Evolutionary conservation across 345 rosid species (phyloP).

Genomic region (Arabis hirsuta): DNA sequence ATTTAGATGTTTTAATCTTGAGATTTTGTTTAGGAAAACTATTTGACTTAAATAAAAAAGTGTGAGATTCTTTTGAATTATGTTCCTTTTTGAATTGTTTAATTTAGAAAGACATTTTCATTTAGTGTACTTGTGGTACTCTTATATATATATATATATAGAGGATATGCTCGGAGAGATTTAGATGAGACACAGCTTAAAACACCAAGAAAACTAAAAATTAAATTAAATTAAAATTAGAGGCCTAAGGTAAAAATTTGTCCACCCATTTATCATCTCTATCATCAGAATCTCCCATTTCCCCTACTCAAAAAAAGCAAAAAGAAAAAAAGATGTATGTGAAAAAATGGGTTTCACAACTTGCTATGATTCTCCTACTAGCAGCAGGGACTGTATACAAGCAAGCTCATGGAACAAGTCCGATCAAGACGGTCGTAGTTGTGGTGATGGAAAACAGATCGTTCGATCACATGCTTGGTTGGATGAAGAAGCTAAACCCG

Average conservation of each 20-base stretch:
- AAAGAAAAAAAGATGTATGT: slow-evolving; percentile 22
- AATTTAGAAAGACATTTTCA: background rate
- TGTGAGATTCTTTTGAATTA: background rate
- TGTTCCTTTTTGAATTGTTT: background rate
- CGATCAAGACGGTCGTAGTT: slow-evolving; percentile 74
- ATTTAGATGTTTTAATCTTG: too few species aligned
- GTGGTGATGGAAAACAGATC: slow-evolving; percentile 95
- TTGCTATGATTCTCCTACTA: slow-evolving; percentile 20
- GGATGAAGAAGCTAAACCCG: slow-evolving; percentile 94
- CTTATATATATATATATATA: background rate
- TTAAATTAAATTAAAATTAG: background rate
- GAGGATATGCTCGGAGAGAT: too few species aligned
- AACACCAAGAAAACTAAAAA: too few species aligned
- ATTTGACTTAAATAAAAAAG: background rate
- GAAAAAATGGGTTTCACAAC: slow-evolving; percentile 24
- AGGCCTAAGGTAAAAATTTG: background rate
- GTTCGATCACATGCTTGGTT: slow-evolving; percentile 95
- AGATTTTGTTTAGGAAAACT: background rate
- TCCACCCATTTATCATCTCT: slow-evolving; percentile 4
- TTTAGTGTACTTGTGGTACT: background rate
- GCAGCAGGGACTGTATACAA: slow-evolving; percentile 20
- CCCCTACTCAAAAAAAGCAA: too few species aligned
- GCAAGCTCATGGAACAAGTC: slow-evolving; percentile 43
- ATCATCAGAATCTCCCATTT: slow-evolving; percentile 1
- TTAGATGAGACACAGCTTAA: too few species aligned